Evolutionary conservation across 345 rosid species (phyloP).

Genomic region (Gossypium rotundifolium): DNA sequence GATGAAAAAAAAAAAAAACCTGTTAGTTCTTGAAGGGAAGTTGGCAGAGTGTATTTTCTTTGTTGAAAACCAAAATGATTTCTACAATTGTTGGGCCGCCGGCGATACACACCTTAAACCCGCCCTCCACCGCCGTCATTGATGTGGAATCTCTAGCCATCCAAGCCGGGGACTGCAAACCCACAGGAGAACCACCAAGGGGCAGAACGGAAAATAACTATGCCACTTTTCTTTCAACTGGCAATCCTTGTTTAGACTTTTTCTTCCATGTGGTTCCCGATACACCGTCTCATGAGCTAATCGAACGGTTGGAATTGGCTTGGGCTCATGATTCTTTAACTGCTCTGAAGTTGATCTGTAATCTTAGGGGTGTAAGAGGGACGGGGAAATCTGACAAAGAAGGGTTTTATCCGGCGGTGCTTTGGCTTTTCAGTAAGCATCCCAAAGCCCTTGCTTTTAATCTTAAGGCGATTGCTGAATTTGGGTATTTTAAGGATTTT

Average conservation of each 20-base stretch:
- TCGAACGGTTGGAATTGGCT: constrained; percentile 27
- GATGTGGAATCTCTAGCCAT: not conserved
- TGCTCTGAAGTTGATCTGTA: constrained; percentile 49
- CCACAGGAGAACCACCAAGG: constrained; percentile 21
- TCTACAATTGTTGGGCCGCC: constrained; percentile 26
- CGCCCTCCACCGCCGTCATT: not conserved
- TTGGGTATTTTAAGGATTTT: constrained; percentile 63
- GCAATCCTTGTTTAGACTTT: constrained; percentile 62
- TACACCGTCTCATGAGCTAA: constrained; percentile 27
- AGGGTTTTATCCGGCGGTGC: constrained; percentile 50
- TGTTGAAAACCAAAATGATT: not conserved
- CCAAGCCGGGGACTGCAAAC: constrained; percentile 11
- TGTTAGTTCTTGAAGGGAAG: no score
- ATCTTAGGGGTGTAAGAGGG: constrained; percentile 65
- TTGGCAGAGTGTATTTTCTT: not conserved
- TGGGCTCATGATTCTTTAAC: constrained; percentile 52
- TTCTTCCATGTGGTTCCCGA: constrained; percentile 61
- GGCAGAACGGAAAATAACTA: constrained; percentile 42
- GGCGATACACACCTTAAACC: not conserved
- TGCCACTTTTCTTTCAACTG: constrained; percentile 34
- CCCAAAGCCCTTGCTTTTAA: constrained; percentile 61
- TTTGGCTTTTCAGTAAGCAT: constrained; percentile 48
- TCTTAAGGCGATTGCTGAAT: constrained; percentile 25
- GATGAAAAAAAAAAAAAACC: no score
- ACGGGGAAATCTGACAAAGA: constrained; percentile 64